phyloP scores from a whole-genome alignment of 257 asterid species.

The Avicennia marina region DNA sequence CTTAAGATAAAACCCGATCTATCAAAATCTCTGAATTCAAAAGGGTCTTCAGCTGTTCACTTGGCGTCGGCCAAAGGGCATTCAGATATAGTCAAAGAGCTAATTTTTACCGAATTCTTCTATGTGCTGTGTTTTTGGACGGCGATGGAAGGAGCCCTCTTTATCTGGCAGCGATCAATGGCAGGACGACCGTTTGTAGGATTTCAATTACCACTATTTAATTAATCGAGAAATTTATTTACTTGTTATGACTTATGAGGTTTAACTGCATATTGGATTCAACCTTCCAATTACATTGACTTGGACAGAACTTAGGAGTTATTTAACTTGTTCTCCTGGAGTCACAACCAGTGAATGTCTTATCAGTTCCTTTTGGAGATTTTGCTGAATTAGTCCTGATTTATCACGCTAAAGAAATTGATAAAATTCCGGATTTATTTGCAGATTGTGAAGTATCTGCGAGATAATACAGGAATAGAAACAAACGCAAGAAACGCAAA shows the following conservation, averaged over 20 bases:
- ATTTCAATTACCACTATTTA: not conserved
- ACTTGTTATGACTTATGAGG: not conserved
- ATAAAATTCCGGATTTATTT: not conserved
- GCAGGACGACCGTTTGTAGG: constrained; percentile 16
- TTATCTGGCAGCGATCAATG: constrained; percentile 30
- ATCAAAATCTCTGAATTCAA: constrained; percentile 17
- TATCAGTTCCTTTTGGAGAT: too few species aligned
- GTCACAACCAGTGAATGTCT: too few species aligned
- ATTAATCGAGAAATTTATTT: not conserved
- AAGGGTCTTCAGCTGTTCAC: constrained; percentile 30
- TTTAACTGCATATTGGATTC: not conserved
- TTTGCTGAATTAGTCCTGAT: not conserved
- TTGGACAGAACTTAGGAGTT: not conserved
- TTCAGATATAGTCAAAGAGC: constrained; percentile 15
- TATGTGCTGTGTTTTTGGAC: constrained; percentile 18
- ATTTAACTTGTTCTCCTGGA: too few species aligned
- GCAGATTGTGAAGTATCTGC: constrained; percentile 17
- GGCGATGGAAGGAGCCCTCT: constrained; percentile 27
- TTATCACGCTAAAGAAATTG: not conserved
- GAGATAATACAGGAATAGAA: constrained; percentile 14
- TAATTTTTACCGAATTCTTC: constrained; percentile 16
- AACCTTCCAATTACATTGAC: not conserved
- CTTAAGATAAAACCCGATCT: constrained; percentile 13
- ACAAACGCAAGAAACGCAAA: constrained; percentile 16
- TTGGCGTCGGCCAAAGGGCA: constrained; percentile 29